Base-by-base conservation (phyloP, 441 rosid genomes). In the Theobroma grandiflorum region DNA sequence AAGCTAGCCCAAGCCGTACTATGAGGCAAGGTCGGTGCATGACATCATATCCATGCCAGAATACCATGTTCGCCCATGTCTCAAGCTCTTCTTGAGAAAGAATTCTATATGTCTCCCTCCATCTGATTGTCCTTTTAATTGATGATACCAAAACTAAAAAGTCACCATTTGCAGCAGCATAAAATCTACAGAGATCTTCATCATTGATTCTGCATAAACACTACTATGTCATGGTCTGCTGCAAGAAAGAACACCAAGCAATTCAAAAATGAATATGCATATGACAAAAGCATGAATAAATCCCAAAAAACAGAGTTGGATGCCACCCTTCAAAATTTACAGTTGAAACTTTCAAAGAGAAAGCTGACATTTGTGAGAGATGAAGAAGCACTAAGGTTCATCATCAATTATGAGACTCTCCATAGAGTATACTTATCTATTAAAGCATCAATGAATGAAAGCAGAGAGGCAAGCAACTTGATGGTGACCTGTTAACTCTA, bases 41-140 rank as follows among this genome's bases (percentile, higher is more conserved):
- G 83, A 87, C 79, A 84, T 96, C 99, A 87, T 78, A 85, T 74
- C 98, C 98, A 90, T 96, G 99, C 99, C 99, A 96, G 82, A 96
- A 96, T 38, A 93, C 90, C 87, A 96, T 70, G 83, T 86, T 84
- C 55, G 96, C 91, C 98, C 99, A 96, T 62, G 78, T 82, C 80
- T 85, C 90, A 78, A 96, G 98, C 85, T 94, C 99, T 79, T 93
- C 90, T 80, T 87, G 93, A 2, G 97, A 88, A 78, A 96, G 91
- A 79, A 95, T 86, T 81, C 88, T 83, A 75, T 91, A 96, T 20
- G 94, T 91, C 84, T 91, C 96, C 84, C 99, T 95, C 99, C 99
- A 96, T 38, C 77, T 90, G 79, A 96, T 86, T 64, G 99, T 94
- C 87, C 89, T 96, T 87, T 96, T 96, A 47, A 96, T 77, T 31